Evolutionary conservation across 805 yeast genomes (phyloP), one percentile per base, ranked within the genome.

Genomic region (Spathaspora hagerdaliae): DNA sequence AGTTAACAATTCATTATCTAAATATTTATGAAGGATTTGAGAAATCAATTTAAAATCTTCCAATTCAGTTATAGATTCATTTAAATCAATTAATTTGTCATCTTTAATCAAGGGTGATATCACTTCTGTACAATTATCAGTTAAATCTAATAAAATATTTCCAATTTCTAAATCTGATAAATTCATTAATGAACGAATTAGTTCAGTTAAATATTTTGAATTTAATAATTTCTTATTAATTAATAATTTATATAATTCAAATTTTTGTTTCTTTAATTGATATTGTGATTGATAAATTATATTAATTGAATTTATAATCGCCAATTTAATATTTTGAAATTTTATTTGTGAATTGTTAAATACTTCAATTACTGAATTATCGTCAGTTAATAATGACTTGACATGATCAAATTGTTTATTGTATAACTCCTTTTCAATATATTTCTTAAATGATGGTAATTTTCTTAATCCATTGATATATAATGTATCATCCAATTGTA

Each of bases 371-470:
- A 44, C 36, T 5, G 43, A 32, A 19, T 52, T 53, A n/a, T 50
- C 53, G 5, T 49, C 39, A 1, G 49, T 24, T 8, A 49, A 42
- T 7, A 43, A 43, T 1, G 49, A 39, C 15, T 42, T 39, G 9
- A 46, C 37, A 31, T 31, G 5, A 10, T 33, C 41, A 13, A 47
- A 48, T 24, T 47, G 33, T 24, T 38, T 45, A 13, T 51, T 38
- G 31, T 44, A 47, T 9, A 60, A 41, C 11, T 50, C 43, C 4
- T 32, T 38, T 49, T 71, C 77, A 7, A 71, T 54, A 43, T 54
- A 53, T 31, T 51, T 54, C 45, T 71, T 71, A 51, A 69, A 71
- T 0, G 74, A 67, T 1, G 67, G 68, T 8, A 71, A 51, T 44
- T 59, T 63, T 27, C 68, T 54, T 40, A 71, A 54, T 2, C 59